Base-by-base conservation (phyloP, 805 yeast species). In the Saccharomycopsis synnaedendra region DNA sequence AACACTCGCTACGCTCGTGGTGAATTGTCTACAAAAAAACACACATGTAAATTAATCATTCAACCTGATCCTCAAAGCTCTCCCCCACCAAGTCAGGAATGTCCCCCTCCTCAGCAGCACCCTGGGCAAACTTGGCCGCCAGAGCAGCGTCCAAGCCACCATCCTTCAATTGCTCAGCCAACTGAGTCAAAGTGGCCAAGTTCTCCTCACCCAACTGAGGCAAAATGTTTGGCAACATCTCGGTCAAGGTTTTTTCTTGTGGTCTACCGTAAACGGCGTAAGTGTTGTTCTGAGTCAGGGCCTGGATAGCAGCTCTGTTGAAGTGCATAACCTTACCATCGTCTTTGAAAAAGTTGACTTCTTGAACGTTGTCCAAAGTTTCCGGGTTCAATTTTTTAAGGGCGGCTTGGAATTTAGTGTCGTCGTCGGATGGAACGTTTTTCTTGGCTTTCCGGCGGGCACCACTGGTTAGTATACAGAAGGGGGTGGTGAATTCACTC, bases 201-300 rank as follows among this genome's bases (percentile, higher is more conserved):
- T 93, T 85, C 70, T 90, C 97, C 58, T 95, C 85, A 64, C 97
- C 96, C 71, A 90, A 78, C 76, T 89, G 96, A 60, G 95, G 89
- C 65, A 90, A 79, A 70, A 90, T 87, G 69, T 80, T 83, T 62
- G 97, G 97, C 60, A 90, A 78, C 72, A 93, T 79, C 62, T 89
- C 96, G 58, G 93, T 82, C 64, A 90, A 78, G 58, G 80, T 76
- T 81, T 87, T 89, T 72, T 87, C 93, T 70, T 86, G 93, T 56
- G 95, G 85, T 69, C 82, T 80, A 68, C 98, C 98, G 68, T 87
- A 84, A 76, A 93, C 82, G 60, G 94, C 94, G 67, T 82, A 85
- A 56, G 95, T 84, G 80, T 90, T 89, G 76, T 82, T 74, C 62
- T 81, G 82, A 60, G 85, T 80, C 60, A 96, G 87, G 59, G 85